Evolutionary conservation across 305 asterid genomes (phyloP).

Genomic region (Fraxinus velutina): DNA sequence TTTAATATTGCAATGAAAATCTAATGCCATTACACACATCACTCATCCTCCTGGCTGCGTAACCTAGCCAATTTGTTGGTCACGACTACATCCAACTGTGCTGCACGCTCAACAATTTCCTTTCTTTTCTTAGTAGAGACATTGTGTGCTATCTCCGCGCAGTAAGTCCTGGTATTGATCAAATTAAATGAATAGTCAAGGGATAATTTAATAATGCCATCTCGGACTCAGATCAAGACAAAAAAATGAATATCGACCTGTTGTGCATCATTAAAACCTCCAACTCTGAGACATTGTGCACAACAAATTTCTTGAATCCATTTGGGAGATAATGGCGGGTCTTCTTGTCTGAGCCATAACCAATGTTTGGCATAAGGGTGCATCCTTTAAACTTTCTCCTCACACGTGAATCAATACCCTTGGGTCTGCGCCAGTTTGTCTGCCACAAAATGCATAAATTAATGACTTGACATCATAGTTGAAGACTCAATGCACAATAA

Average conservation of each 20-base stretch:
- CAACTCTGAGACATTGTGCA: conserved; percentile 42
- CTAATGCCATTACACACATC: conserved; percentile 13
- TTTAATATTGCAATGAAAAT: not conserved
- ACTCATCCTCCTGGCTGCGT: conserved; percentile 59
- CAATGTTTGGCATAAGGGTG: conserved; percentile 43
- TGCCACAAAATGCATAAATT: conserved; percentile 5
- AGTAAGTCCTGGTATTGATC: conserved; percentile 30
- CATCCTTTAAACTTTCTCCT: conserved; percentile 45
- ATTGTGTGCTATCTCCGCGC: conserved; percentile 49
- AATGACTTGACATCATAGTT: not conserved
- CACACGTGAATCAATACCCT: conserved; percentile 52
- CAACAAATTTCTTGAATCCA: conserved; percentile 46
- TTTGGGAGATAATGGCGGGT: conserved; percentile 49
- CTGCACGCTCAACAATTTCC: conserved; percentile 49
- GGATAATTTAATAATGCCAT: not conserved
- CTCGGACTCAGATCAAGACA: not conserved
- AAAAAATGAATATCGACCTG: conserved; percentile 15
- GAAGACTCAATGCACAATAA: not conserved
- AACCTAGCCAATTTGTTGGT: conserved; percentile 50
- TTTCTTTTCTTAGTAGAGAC: conserved; percentile 41
- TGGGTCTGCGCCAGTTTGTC: conserved; percentile 49
- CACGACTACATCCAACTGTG: conserved; percentile 45
- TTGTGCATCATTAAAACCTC: conserved; percentile 50
- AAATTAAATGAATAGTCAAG: not conserved
- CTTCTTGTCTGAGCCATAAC: conserved; percentile 47